These are phyloP conservation scores for Aspergillus sp. DNA, from an alignment of 2,329 filamentous ascomycete genomes.

Conservation along the genomic window DNA sequence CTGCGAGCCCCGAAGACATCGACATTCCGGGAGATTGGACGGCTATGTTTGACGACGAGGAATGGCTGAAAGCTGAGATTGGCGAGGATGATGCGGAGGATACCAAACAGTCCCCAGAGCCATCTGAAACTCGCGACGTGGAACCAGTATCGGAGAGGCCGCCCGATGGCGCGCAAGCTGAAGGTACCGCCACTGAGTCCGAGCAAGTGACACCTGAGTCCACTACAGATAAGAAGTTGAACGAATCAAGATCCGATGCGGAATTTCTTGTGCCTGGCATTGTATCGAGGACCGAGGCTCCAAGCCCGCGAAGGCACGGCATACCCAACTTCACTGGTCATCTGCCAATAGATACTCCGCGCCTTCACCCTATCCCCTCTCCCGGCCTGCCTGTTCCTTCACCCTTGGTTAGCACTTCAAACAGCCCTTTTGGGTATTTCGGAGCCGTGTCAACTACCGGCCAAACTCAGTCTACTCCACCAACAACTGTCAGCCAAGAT, in stretches of 20 bases:
- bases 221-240: neutral
- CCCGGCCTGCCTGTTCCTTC: slow-evolving; percentile 44
- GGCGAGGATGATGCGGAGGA: slow-evolving; percentile 15
- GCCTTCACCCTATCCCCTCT: slow-evolving; percentile 42
- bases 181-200: neutral
- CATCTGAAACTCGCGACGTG: slow-evolving; percentile 5
- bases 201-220: neutral
- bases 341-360: slow-evolving; percentile 39
- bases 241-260: neutral
- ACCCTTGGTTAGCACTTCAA: slow-evolving; percentile 35
- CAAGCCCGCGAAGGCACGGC: slow-evolving; percentile 5
- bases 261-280: slow-evolving; percentile 10
- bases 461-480: slow-evolving; percentile 13
- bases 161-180: slow-evolving; percentile 1
- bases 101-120: slow-evolving; percentile 13
- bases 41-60: slow-evolving; percentile 30
- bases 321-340: slow-evolving; percentile 11
- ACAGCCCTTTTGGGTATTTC: slow-evolving; percentile 36
- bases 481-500: slow-evolving; percentile 2
- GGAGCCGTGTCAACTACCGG: slow-evolving; percentile 19
- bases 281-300: neutral
- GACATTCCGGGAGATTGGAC: slow-evolving; percentile 35
- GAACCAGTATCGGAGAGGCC: neutral
- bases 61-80: slow-evolving; percentile 12
- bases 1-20: slow-evolving; percentile 66